These are phyloP conservation scores for Podila minutissima DNA, from an alignment of 192 early-diverging fungal species.

Conservation along the genomic window DNA sequence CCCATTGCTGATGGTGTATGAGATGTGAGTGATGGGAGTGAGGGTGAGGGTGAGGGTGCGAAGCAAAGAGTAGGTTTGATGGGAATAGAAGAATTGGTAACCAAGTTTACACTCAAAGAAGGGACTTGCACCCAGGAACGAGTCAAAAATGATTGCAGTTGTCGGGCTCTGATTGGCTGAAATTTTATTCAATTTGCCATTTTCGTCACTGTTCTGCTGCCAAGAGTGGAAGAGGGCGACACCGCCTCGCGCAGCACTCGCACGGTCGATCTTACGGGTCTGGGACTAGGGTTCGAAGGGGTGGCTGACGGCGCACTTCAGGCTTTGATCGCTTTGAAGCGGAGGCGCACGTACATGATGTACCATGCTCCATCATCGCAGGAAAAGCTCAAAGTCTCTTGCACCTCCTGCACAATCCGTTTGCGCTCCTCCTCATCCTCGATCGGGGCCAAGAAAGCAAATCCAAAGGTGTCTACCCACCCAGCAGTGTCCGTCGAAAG, in stretches of 20 bases:
- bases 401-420: conserved; percentile 29
- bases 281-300: no score
- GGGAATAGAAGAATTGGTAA: not conserved
- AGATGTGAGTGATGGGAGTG: conserved; percentile 2
- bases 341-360: conserved; percentile 48
- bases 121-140: not conserved
- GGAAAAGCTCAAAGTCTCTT: conserved; percentile 26
- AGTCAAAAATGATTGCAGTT: conserved; percentile 2
- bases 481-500: conserved; percentile 66
- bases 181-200: not conserved
- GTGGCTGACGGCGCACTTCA: not conserved
- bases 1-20: conserved; percentile 16
- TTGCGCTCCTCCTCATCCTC: conserved; percentile 35
- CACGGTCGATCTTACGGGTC: no score
- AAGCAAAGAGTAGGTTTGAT: not conserved
- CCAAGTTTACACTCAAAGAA: not conserved
- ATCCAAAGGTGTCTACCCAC: conserved; percentile 76
- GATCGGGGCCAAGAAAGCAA: conserved; percentile 64
- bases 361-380: conserved; percentile 38
- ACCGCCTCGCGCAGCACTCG: not conserved
- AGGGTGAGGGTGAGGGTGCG: not conserved
- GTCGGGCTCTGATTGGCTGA: conserved; percentile 44
- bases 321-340: conserved; percentile 44
- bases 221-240: not conserved
- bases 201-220: not conserved